These are phyloP conservation scores for Candida tunisiensis DNA, from an alignment of 1,139 yeast species.

Conservation along the genomic window DNA sequence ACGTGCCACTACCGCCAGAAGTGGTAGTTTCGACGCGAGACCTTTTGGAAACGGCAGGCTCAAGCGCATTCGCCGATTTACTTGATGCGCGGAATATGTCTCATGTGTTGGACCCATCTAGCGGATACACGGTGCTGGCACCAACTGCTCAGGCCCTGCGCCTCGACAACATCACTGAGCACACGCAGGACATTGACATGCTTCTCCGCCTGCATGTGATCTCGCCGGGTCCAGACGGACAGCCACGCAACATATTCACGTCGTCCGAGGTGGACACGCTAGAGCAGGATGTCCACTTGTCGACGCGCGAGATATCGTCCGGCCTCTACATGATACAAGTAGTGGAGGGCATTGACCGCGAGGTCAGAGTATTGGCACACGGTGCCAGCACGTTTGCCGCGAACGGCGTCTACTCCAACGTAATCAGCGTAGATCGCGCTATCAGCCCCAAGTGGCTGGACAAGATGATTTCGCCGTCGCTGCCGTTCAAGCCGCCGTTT, in stretches of 20 bases:
- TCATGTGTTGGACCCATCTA: conserved; percentile 15
- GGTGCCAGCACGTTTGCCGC: conserved; percentile 41
- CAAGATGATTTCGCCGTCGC: no score
- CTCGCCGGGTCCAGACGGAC: conserved; percentile 33
- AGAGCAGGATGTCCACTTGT: conserved; percentile 25
- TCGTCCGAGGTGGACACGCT: conserved; percentile 25
- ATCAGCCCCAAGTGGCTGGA: conserved; percentile 46
- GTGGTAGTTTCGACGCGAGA: conserved; percentile 39
- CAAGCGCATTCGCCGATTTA: conserved; percentile 29
- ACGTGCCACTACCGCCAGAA: conserved; percentile 39
- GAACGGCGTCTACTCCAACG: conserved; percentile 29
- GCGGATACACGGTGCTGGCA: conserved; percentile 49
- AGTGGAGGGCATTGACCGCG: conserved; percentile 41
- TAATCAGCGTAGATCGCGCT: conserved; percentile 58
- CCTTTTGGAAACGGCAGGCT: conserved; percentile 33
- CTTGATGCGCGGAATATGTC: conserved; percentile 24
- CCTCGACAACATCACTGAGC: conserved; percentile 32
- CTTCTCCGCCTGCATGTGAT: conserved; percentile 56
- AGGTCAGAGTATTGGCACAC: conserved; percentile 43
- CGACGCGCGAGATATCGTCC: conserved; percentile 22
- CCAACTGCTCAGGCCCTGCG: conserved; percentile 48
- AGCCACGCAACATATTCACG: no score
- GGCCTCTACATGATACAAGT: conserved; percentile 19
- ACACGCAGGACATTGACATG: conserved; percentile 28
- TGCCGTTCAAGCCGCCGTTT: conserved; percentile 16